Evolutionary conservation across 768 basidiomycete genomes (phyloP).

Genomic region (Mycena latifolia): DNA sequence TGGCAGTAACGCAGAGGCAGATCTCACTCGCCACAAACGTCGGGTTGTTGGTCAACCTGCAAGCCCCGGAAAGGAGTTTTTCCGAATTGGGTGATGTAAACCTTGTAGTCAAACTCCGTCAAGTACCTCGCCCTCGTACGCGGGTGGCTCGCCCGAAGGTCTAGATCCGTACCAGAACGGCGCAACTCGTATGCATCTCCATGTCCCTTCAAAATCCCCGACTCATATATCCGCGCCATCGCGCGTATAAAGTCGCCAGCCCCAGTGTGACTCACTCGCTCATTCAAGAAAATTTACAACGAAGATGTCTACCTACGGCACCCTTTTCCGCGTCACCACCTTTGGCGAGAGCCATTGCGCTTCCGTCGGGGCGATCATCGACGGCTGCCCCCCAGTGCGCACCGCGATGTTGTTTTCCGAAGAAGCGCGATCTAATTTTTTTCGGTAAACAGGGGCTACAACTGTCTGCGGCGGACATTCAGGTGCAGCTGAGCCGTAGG

Average conservation of each 20-base stretch:
- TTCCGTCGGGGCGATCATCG: slow-evolving; percentile 97
- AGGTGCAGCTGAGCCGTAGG: slow-evolving; percentile 90
- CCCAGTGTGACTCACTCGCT: background rate
- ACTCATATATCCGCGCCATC: background rate
- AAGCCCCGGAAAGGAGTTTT: slow-evolving; percentile 19
- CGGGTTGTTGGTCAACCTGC: background rate
- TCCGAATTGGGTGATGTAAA: background rate
- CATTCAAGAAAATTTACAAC: background rate
- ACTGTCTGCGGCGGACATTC: slow-evolving; percentile 86
- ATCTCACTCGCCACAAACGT: too few relatives aligned
- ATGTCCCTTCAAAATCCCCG: background rate
- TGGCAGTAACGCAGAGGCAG: too few relatives aligned
- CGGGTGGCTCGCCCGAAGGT: background rate
- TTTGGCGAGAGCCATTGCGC: slow-evolving; percentile 98
- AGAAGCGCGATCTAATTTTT: slow-evolving; percentile 4
- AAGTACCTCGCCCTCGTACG: slow-evolving; percentile 18
- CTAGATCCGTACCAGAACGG: slow-evolving; percentile 10
- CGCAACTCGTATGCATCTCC: background rate
- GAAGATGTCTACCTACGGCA: slow-evolving; percentile 93
- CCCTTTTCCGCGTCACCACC: slow-evolving; percentile 93
- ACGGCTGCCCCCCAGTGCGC: slow-evolving; percentile 93
- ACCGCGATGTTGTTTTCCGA: slow-evolving; percentile 29
- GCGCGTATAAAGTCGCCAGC: slow-evolving; percentile 10
- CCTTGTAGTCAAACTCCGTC: background rate
- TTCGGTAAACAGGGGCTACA: slow-evolving; percentile 74